Evolutionary conservation across 1,284 basidiomycete genomes (phyloP), one percentile per base, ranked within the genome.

Genomic region (Trametes versicolor): DNA sequence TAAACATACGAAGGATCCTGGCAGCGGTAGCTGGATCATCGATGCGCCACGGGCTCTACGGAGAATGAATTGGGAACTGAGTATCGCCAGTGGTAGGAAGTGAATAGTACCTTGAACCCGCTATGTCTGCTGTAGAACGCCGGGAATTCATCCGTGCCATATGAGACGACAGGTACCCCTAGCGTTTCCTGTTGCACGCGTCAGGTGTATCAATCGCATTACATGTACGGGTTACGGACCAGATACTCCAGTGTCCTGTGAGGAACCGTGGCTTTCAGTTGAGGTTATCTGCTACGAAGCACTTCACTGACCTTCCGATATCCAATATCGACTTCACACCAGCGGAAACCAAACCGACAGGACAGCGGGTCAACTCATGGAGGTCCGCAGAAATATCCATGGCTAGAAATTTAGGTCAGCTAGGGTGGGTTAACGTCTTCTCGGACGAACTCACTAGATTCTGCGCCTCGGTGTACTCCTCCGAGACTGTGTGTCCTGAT

Each of bases 301-400:
- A 15, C 3, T 51, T 8, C 75, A 51, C 66, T 53, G 70, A 88
- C 91, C 86, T 84, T 60, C 94, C 93, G 67, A 99, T 97, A 77
- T 99, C 97, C 58, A 99, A 80, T 69, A 99, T 99, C 0, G 94
- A 96, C 76, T 99, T 99, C 39, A 95, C 91, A 3, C 98, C 98
- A 2, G 96, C 94, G 47, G 97, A 98, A 25, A 99, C 91, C 43
- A 99, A 86, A 9, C 93, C 94, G 62, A 98, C 93, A 25, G 93
- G 90, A 69, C 92, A 96, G 25, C 93, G 86, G 27, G 92, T 85
- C 45, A 98, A 85, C 75, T 97, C 95, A 25, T 86, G 84, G 17
- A 98, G 81, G 76, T 98, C 96, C 9, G 96, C 95, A n/a, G 95
- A 97, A 23, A 99, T 82, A 74, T 99, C 97, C 90, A 99, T 91